Evolutionary conservation across 148 eudicot species (phyloP), one percentile per base, ranked within the genome.

Genomic region (Rhododendron henanense): DNA sequence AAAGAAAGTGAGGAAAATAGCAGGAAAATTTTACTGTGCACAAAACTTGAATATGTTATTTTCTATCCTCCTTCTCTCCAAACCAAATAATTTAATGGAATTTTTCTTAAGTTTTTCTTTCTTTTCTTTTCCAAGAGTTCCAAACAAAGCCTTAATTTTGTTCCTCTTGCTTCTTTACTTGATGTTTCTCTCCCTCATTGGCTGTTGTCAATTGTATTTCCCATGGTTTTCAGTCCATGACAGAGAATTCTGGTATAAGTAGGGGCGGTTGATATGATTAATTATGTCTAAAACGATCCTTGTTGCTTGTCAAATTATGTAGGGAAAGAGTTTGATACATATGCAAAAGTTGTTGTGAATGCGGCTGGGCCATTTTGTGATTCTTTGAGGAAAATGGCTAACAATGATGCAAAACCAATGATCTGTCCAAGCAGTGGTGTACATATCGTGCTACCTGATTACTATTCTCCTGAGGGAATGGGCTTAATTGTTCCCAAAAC

Each of bases 311-410:
- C 81, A 55, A 87, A 84, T 81, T 88, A 39, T 84, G 84, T 92
- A 96, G 99, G 99, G 67, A 87, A 95, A 77, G 96, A 96, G 88
- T 96, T 96, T 86, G 92, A 94, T 86, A 88, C 98, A 69, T 96
- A 96, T 89, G 97, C 99, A 84, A 96, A 93, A 89, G 98, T 96
- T 87, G 88, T 96, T 71, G 94, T 96, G 48, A 96, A 96, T 88
- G 99, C 99, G 15, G 97, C 94, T 89, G 99, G 99, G n/a, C 98
- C 99, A 35, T 96, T 96, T 89, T 95, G 97, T 87, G 99, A 96
- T 88, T 87, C 95, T 90, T 94, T 96, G 51, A 91, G 99, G 87
- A 92, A 93, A 86, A 71, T 96, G 90, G 99, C 95, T 39, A 90
- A 93, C 87, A 90, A 92, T 85, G 91, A 91, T 90, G 92, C 90